phyloP scores from a whole-genome alignment of 805 yeast species.

The Myxozyma neotropica region DNA sequence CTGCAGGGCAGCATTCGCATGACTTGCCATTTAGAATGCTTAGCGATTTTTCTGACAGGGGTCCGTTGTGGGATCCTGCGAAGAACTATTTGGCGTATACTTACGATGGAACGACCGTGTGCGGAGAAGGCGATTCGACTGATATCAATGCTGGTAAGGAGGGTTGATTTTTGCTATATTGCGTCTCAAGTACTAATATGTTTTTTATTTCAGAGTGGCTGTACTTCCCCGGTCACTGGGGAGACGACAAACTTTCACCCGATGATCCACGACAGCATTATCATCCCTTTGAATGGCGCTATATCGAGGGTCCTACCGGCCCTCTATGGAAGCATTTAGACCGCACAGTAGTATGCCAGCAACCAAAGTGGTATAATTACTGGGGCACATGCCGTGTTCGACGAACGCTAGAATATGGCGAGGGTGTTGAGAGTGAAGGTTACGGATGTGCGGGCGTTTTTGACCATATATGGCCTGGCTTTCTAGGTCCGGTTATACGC shows the following conservation, averaged over 20 bases:
- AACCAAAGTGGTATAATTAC: conserved; percentile 91
- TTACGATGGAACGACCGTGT: conserved; percentile 58
- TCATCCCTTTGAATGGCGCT: conserved; percentile 87
- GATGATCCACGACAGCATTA: conserved; percentile 79
- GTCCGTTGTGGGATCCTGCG: conserved; percentile 93
- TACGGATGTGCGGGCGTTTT: conserved; percentile 74
- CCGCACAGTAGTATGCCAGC: conserved; percentile 74
- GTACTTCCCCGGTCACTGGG: conserved; percentile 84
- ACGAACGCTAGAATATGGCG: conserved; percentile 72
- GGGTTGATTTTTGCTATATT: too few relatives aligned
- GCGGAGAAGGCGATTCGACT: conserved; percentile 33
- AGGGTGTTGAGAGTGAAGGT: conserved; percentile 86
- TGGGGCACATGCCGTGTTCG: conserved; percentile 81
- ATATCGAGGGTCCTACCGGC: conserved; percentile 91
- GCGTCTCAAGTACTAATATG: too few relatives aligned
- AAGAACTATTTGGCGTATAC: conserved; percentile 80
- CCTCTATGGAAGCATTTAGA: conserved; percentile 78
- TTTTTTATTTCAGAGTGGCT: conserved; percentile 79
- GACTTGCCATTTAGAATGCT: conserved; percentile 91
- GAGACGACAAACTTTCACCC: conserved; percentile 69
- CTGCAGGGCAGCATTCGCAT: conserved; percentile 95
- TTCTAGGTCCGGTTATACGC: conserved; percentile 51
- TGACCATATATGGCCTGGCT: conserved; percentile 54
- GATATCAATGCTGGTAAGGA: conserved; percentile 39
- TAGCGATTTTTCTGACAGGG: conserved; percentile 92